Evolutionary conservation across 768 basidiomycete genomes (phyloP).

Genomic region (Suillus cothurnatus): DNA sequence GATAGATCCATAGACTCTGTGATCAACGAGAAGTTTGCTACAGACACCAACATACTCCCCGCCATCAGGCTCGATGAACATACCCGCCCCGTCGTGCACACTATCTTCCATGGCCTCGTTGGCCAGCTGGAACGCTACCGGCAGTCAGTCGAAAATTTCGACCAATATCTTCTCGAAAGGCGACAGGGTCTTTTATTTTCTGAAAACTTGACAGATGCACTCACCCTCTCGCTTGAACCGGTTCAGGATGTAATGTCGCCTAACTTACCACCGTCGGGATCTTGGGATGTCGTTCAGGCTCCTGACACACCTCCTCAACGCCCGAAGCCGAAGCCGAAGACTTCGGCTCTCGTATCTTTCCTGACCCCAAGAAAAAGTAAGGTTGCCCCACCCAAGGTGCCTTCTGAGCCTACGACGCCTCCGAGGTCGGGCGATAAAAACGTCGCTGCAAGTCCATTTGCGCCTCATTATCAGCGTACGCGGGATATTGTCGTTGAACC

Average conservation of each 20-base stretch:
- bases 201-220: constrained; percentile 89
- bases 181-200: constrained; percentile 89
- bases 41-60: constrained; percentile 58
- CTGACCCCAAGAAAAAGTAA: constrained; percentile 77
- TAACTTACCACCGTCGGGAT: constrained; percentile 21
- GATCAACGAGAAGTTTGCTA: constrained; percentile 65
- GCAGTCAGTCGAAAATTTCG: constrained; percentile 72
- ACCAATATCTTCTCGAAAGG: constrained; percentile 81
- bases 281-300: constrained; percentile 28
- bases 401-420: constrained; percentile 48
- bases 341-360: constrained; percentile 72
- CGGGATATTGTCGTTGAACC: constrained; percentile 70
- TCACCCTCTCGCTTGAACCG: constrained; percentile 72
- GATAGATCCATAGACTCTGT: constrained; percentile 81
- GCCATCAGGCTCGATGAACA: constrained; percentile 71
- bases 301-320: constrained; percentile 37
- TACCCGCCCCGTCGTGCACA: constrained; percentile 77
- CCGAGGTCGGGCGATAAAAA: constrained; percentile 43
- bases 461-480: constrained; percentile 82
- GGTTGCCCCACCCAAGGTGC: constrained; percentile 33
- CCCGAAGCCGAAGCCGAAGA: constrained; percentile 53
- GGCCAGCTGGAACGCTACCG: constrained; percentile 83
- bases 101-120: constrained; percentile 79
- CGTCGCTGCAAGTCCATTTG: constrained; percentile 76
- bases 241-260: constrained; percentile 41